phyloP scores from a whole-genome alignment of 2,329 filamentous ascomycete species.

The Fulvia fulva region DNA sequence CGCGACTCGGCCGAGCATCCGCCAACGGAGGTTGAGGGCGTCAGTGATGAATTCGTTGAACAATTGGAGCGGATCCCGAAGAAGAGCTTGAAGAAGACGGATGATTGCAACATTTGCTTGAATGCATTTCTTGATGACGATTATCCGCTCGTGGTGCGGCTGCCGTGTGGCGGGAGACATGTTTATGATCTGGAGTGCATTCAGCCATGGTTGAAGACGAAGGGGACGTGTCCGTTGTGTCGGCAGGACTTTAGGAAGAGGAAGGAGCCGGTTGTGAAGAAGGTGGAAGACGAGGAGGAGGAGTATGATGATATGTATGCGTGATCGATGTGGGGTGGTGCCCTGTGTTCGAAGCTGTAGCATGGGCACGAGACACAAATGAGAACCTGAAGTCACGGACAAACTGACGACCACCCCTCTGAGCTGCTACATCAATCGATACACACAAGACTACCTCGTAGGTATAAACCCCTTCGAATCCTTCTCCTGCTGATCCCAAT shows the following conservation, averaged over 20 bases:
- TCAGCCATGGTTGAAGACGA: constrained; percentile 60
- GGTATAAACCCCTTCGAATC: constrained; percentile 66
- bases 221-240: constrained; percentile 62
- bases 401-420: too few relatives aligned
- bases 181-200: constrained; percentile 64
- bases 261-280: constrained; percentile 32
- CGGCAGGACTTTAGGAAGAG: constrained; percentile 56
- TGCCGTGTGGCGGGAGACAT: constrained; percentile 60
- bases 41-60: constrained; percentile 58
- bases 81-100: constrained; percentile 43
- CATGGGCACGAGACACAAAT: neutral
- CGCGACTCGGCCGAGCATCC: constrained; percentile 55
- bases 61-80: constrained; percentile 58
- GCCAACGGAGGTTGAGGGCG: constrained; percentile 57
- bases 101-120: constrained; percentile 58
- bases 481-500: constrained; percentile 62
- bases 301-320: constrained; percentile 52
- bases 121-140: constrained; percentile 58
- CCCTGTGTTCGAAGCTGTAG: too few relatives aligned
- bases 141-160: constrained; percentile 56
- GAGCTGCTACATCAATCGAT: neutral
- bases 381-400: neutral
- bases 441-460: constrained; percentile 26
- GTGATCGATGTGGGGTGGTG: neutral
- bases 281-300: constrained; percentile 48